Percentiles rank a stretch among this genome's conserved stretches.
Conservation (phyloP, 768 basidiomycete species). For the Crucibulum laeve region DNA sequence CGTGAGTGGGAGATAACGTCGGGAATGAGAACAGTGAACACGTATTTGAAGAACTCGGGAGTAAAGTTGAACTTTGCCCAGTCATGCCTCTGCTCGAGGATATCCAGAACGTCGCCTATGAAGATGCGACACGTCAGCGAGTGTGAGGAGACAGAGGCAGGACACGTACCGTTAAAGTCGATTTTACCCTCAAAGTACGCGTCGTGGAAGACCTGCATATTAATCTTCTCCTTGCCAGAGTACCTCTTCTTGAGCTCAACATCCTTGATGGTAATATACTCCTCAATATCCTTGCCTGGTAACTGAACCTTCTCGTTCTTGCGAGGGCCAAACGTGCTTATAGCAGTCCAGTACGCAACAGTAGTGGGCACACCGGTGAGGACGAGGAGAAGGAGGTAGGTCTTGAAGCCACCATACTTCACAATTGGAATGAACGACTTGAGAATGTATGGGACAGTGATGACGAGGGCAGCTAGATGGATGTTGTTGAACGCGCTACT, state of each 20-base stretch:
- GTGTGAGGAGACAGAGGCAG: conserved; percentile 8
- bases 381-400: conserved; percentile 76
- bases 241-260: conserved; percentile 75
- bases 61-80: conserved; percentile 94
- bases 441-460: conserved; percentile 80
- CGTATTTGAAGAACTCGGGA: conserved; percentile 88
- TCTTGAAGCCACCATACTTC: conserved; percentile 79
- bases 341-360: conserved; percentile 85
- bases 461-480: conserved; percentile 72
- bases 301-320: conserved; percentile 82
- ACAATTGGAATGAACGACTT: conserved; percentile 81
- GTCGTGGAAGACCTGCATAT: conserved; percentile 97
- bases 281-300: conserved; percentile 81
- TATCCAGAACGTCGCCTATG: conserved; percentile 87
- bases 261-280: conserved; percentile 91
- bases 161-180: conserved; percentile 82
- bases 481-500: conserved; percentile 80
- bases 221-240: conserved; percentile 85
- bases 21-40: conserved; percentile 83
- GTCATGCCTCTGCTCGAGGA: conserved; percentile 92
- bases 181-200: conserved; percentile 95
- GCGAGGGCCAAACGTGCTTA: conserved; percentile 76
- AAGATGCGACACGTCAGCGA: conserved; percentile 6
- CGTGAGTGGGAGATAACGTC: conserved; percentile 92
- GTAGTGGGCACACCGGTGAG: conserved; percentile 75